phyloP scores from a whole-genome alignment of 495 filamentous ascomycete species.

The Daldinia vernicosa region DNA sequence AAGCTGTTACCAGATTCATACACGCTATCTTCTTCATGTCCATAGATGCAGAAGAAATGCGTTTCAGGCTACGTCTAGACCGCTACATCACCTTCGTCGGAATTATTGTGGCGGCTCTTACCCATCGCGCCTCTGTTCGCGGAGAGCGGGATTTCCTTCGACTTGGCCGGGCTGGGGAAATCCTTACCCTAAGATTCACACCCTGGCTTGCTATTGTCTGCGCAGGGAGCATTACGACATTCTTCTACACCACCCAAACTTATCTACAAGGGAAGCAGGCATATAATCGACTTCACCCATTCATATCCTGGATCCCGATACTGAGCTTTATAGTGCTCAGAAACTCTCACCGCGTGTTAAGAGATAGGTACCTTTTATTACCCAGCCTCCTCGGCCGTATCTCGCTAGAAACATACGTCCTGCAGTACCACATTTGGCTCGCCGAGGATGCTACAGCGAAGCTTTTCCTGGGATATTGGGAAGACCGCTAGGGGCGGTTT shows the following conservation, averaged over 20 bases:
- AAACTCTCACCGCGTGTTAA: slow-evolving; percentile 54
- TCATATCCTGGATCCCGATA: slow-evolving; percentile 63
- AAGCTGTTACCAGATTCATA: slow-evolving; percentile 51
- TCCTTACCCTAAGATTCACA: neutral
- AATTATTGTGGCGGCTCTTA: slow-evolving; percentile 29
- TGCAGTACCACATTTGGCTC: slow-evolving; percentile 72
- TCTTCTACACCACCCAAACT: slow-evolving; percentile 47
- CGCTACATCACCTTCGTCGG: slow-evolving; percentile 43
- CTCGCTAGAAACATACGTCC: slow-evolving; percentile 66
- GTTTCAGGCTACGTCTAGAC: slow-evolving; percentile 35
- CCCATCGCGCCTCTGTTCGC: slow-evolving; percentile 31
- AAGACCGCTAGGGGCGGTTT: slow-evolving; percentile 32
- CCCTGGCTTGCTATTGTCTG: slow-evolving; percentile 1
- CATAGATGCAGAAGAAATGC: slow-evolving; percentile 44
- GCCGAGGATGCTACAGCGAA: slow-evolving; percentile 65
- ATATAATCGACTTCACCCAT: slow-evolving; percentile 64
- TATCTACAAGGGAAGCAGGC: slow-evolving; percentile 48
- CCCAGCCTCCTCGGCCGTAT: slow-evolving; percentile 65
- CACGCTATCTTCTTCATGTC: slow-evolving; percentile 48
- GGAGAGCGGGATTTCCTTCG: slow-evolving; percentile 14
- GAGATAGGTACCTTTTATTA: slow-evolving; percentile 53
- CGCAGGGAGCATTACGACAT: slow-evolving; percentile 39
- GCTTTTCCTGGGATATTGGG: slow-evolving; percentile 57
- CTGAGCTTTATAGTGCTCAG: slow-evolving; percentile 61
- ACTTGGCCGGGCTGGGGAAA: neutral